A percentile compares a stretch with the other conserved stretches of the same genome.
Conservation (phyloP, 2,329 filamentous ascomycete genomes). For the Thermomyces lanuginosus region DNA sequence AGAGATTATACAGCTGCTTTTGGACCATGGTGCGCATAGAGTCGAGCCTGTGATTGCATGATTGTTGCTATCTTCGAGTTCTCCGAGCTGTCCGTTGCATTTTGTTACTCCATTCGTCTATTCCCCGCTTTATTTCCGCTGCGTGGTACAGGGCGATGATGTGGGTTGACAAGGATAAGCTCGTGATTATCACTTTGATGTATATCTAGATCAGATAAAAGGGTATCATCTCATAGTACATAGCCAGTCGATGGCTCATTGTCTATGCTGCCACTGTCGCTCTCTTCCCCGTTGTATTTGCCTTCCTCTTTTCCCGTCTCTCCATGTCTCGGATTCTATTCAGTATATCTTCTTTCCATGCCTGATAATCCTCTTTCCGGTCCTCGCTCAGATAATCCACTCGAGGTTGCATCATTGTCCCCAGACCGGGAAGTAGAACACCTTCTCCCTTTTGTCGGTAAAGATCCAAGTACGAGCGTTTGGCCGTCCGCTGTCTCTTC, state of each 20-base stretch:
- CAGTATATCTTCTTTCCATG: conserved; percentile 30
- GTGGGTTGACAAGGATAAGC: no score
- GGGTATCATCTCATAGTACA: conserved; percentile 1
- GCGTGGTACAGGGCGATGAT: no score
- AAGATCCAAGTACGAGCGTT: conserved; percentile 8
- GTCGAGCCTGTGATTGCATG: no score
- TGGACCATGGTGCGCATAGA: no score
- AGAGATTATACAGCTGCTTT: no score
- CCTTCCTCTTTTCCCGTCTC: conserved; percentile 1
- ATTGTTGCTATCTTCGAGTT: no score
- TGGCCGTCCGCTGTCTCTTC: conserved; percentile 13
- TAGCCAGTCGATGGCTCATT: no score
- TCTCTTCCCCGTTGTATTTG: background rate
- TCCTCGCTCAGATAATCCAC: conserved; percentile 33
- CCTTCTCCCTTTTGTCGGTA: conserved; percentile 12
- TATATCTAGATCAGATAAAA: background rate
- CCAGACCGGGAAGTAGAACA: conserved; percentile 30
- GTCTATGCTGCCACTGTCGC: conserved; percentile 1
- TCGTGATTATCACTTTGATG: background rate
- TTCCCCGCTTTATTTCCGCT: no score
- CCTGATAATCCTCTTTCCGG: conserved; percentile 23
- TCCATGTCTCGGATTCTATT: conserved; percentile 20
- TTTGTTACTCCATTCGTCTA: no score
- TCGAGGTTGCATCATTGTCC: conserved; percentile 36
- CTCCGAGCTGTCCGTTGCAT: no score